A percentile compares a stretch with the other conserved stretches of the same genome.
Conservation (phyloP, 768 basidiomycete genomes). For the Boletus sp. region DNA sequence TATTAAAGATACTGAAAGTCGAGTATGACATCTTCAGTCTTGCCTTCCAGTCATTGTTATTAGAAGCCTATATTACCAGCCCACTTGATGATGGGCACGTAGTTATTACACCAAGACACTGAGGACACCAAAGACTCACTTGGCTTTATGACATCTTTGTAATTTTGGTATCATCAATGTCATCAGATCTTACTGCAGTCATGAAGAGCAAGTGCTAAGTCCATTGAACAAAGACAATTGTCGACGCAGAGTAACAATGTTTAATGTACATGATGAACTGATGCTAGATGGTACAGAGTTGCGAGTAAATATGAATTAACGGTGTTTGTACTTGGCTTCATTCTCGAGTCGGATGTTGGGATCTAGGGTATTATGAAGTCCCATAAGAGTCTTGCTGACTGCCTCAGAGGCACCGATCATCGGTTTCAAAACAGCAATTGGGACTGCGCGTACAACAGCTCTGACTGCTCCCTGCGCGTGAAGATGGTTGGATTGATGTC, state of each 20-base stretch:
- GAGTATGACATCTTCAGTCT: slow-evolving; percentile 4
- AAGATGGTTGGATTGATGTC: background rate
- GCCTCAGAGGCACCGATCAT: slow-evolving; percentile 99
- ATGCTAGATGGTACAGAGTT: slow-evolving; percentile 23
- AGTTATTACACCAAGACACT: slow-evolving; percentile 28
- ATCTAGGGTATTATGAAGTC: slow-evolving; percentile 90
- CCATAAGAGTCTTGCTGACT: slow-evolving; percentile 91
- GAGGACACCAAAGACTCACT: background rate
- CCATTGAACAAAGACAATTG: background rate
- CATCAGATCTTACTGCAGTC: background rate
- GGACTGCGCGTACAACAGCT: slow-evolving; percentile 94
- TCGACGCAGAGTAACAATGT: slow-evolving; percentile 1
- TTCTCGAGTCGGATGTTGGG: slow-evolving; percentile 79
- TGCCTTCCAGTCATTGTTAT: slow-evolving; percentile 21
- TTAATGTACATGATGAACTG: slow-evolving; percentile 14
- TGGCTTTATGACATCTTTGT: background rate
- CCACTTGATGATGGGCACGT: slow-evolving; percentile 31
- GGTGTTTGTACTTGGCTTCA: slow-evolving; percentile 92
- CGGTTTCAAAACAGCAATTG: slow-evolving; percentile 94
- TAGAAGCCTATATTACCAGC: slow-evolving; percentile 31
- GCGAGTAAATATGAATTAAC: slow-evolving; percentile 35
- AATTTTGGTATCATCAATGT: background rate
- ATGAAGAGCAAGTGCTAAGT: background rate
- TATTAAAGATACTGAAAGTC: background rate
- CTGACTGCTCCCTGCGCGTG: slow-evolving; percentile 77